Evolutionary conservation across 768 basidiomycete genomes (phyloP).

Genomic region (Suillus clintonianus): DNA sequence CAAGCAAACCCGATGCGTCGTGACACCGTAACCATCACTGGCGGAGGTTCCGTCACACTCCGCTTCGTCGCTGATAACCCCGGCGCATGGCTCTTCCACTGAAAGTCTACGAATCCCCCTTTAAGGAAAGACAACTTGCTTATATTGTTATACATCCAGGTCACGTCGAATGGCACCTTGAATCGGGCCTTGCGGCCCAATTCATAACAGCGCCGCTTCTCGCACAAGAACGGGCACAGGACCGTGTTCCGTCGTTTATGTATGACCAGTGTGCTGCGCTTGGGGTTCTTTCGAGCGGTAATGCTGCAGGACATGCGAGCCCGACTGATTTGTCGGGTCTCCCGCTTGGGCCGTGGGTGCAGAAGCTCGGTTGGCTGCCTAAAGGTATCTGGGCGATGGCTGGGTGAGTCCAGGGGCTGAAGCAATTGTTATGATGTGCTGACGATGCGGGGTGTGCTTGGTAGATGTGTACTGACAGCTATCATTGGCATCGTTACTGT

Average conservation of each 20-base stretch:
- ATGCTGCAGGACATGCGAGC: conserved; percentile 81
- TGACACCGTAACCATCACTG: conserved; percentile 82
- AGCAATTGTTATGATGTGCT: conserved; percentile 1
- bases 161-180: conserved; percentile 87
- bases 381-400: conserved; percentile 78
- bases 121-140: neutral
- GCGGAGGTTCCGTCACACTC: conserved; percentile 66
- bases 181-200: conserved; percentile 81
- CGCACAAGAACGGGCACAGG: conserved; percentile 54
- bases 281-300: conserved; percentile 65
- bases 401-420: conserved; percentile 45
- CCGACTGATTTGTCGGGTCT: conserved; percentile 70
- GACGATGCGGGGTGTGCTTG: conserved; percentile 18
- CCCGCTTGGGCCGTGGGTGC: conserved; percentile 68
- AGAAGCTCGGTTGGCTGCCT: conserved; percentile 70
- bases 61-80: conserved; percentile 90
- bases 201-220: conserved; percentile 81
- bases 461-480: conserved; percentile 80
- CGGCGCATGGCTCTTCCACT: conserved; percentile 86
- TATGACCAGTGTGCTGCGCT: conserved; percentile 73
- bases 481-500: conserved; percentile 81
- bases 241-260: conserved; percentile 55
- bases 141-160: conserved; percentile 38
- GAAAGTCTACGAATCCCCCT: conserved; percentile 40
- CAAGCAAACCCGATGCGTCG: conserved; percentile 90